Conservation (phyloP, 768 basidiomycete species). For the Lenzites betulinus region DNA sequence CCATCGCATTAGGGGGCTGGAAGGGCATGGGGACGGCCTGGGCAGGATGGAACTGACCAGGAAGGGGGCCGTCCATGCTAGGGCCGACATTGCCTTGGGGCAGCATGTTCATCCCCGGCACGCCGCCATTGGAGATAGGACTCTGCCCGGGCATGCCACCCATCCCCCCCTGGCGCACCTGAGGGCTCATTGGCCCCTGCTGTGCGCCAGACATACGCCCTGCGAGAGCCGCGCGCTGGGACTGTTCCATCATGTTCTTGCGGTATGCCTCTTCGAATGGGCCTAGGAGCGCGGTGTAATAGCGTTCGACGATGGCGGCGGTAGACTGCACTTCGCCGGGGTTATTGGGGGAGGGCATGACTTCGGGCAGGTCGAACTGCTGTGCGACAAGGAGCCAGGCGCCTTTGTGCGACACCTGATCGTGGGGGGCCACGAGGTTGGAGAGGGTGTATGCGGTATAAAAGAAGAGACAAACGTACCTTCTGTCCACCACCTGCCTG, state of each 20-base stretch:
- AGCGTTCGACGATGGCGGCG: conserved; percentile 52
- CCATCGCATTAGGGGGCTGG: conserved; percentile 10
- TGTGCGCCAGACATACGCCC: conserved; percentile 33
- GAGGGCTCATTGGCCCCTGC: conserved; percentile 21
- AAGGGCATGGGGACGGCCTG: conserved; percentile 6
- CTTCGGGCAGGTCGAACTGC: conserved; percentile 43
- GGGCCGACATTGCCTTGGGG: conserved; percentile 8
- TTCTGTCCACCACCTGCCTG: conserved; percentile 61
- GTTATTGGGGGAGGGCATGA: conserved; percentile 22
- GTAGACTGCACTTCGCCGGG: conserved; percentile 44
- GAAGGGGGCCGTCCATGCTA: conserved; percentile 10
- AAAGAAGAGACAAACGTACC: conserved; percentile 42
- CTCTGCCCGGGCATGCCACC: conserved; percentile 20
- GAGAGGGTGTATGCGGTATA: conserved; percentile 3
- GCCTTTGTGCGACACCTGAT: conserved; percentile 40
- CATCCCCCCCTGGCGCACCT: conserved; percentile 20
- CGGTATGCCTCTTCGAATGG: conserved; percentile 76
- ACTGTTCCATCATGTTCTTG: conserved; percentile 61
- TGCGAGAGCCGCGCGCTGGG: conserved; percentile 48
- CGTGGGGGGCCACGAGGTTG: background rate
- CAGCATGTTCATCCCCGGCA: conserved; percentile 16
- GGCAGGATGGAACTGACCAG: conserved; percentile 19
- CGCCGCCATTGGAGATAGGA: background rate
- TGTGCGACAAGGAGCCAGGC: conserved; percentile 59
- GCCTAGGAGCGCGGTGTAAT: conserved; percentile 62